A percentile compares a stretch with the other conserved stretches of the same genome.
phyloP scores from a whole-genome alignment of 1,139 yeast species.

The Suhomyces chickasaworum region DNA sequence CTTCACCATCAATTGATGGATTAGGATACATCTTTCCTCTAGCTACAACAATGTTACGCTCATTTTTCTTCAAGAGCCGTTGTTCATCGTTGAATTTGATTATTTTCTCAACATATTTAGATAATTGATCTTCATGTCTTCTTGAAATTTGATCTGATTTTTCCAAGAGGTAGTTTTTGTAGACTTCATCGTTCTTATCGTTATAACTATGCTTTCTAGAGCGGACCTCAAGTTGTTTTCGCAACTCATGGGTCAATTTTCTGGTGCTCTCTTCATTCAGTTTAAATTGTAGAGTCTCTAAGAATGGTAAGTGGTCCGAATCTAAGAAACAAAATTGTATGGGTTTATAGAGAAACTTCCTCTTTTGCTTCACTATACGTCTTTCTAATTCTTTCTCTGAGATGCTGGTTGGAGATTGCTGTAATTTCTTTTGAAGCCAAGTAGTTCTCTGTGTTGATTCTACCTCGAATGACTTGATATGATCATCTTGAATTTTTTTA shows the following conservation, averaged over 20 bases:
- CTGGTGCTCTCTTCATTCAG: slow-evolving; percentile 2
- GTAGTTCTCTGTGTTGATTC: slow-evolving; percentile 12
- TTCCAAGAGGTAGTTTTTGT: slow-evolving; percentile 10
- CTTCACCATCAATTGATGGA: not conserved
- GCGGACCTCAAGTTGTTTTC: slow-evolving; percentile 2
- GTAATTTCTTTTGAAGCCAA: slow-evolving; percentile 5
- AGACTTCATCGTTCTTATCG: slow-evolving; percentile 8
- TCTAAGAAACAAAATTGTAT: slow-evolving; percentile 32
- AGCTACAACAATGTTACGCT: slow-evolving; percentile 17
- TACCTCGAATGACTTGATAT: slow-evolving; percentile 14
- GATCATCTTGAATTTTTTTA: slow-evolving; percentile 19
- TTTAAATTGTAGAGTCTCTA: slow-evolving; percentile 16
- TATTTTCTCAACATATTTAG: slow-evolving; percentile 23
- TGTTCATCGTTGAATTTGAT: slow-evolving; percentile 22
- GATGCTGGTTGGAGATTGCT: not conserved
- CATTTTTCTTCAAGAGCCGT: slow-evolving; percentile 20
- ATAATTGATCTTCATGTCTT: slow-evolving; percentile 18
- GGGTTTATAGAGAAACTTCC: slow-evolving; percentile 30
- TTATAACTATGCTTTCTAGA: slow-evolving; percentile 1
- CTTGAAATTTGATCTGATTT: slow-evolving; percentile 11
- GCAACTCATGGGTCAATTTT: slow-evolving; percentile 1
- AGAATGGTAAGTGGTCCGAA: slow-evolving; percentile 19
- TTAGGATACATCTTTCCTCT: not conserved
- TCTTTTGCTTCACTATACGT: slow-evolving; percentile 21
- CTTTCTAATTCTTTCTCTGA: slow-evolving; percentile 15